Percentiles rank a stretch among this genome's conserved stretches.
phyloP scores from a whole-genome alignment of 768 basidiomycete genomes.

The Boletus speciosus region DNA sequence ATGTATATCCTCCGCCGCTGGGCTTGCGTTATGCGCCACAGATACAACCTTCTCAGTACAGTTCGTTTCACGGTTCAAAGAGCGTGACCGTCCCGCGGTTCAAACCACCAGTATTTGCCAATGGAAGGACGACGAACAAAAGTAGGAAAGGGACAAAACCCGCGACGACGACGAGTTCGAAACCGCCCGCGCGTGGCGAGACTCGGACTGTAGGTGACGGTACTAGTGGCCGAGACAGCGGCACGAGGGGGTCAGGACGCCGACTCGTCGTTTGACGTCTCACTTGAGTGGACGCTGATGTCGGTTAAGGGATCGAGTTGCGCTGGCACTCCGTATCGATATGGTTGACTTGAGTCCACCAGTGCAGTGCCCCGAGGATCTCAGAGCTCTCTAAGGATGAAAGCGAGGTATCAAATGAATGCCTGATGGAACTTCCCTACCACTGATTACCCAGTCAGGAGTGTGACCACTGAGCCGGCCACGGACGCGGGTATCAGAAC shows the following conservation, averaged over 20 bases:
- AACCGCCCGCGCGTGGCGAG: background rate
- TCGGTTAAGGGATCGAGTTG: background rate
- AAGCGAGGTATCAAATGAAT: too few relatives aligned
- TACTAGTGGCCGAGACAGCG: background rate
- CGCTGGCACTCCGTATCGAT: too few relatives aligned
- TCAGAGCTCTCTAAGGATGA: too few relatives aligned
- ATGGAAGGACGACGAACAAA: background rate
- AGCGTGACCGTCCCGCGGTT: constrained; percentile 17
- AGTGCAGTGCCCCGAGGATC: background rate
- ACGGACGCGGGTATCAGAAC: background rate
- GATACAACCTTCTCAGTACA: constrained; percentile 15
- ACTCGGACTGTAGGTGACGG: background rate
- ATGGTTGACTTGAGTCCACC: too few relatives aligned
- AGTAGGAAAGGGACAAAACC: constrained; percentile 2
- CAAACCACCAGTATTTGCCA: constrained; percentile 25
- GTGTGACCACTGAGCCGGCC: too few relatives aligned
- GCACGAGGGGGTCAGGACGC: constrained; percentile 9
- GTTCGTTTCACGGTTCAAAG: constrained; percentile 19
- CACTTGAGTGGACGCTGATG: constrained; percentile 29
- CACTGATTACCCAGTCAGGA: too few relatives aligned
- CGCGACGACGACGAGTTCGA: background rate
- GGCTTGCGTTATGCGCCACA: too few relatives aligned
- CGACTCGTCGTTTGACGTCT: constrained; percentile 33
- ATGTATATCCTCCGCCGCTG: too few relatives aligned
- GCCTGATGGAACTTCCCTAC: too few relatives aligned